phyloP scores from a whole-genome alignment of 495 filamentous ascomycete species.

The Penicillium desertorum region DNA sequence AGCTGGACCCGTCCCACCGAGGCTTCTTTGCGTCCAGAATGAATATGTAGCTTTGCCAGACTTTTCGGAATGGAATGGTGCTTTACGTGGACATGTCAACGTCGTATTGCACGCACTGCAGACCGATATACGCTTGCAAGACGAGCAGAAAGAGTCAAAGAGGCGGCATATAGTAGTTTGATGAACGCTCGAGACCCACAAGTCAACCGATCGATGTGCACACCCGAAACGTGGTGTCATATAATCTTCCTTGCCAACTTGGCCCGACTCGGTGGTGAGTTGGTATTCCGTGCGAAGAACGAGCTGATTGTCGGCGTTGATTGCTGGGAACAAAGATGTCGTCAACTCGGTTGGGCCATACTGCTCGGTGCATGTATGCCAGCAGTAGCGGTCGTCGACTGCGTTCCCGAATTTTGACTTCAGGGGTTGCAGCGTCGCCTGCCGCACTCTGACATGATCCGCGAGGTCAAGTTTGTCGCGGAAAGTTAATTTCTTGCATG shows the following conservation, averaged over 20 bases:
- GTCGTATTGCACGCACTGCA: constrained; percentile 43
- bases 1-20: constrained; percentile 31
- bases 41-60: constrained; percentile 35
- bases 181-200: constrained; percentile 47
- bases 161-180: constrained; percentile 44
- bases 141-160: constrained; percentile 39
- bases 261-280: constrained; percentile 37
- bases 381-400: constrained; percentile 39
- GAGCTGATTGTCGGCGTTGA: constrained; percentile 37
- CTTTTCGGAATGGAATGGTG: constrained; percentile 30
- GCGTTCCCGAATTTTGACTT: constrained; percentile 33
- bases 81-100: constrained; percentile 41
- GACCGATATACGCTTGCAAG: constrained; percentile 42
- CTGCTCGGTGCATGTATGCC: constrained; percentile 47
- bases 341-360: constrained; percentile 43
- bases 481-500: constrained; percentile 50
- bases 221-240: constrained; percentile 50
- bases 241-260: constrained; percentile 44
- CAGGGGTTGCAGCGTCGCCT: constrained; percentile 31
- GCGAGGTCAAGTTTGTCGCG: constrained; percentile 43
- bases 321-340: constrained; percentile 41
- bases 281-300: constrained; percentile 45
- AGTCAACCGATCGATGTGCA: constrained; percentile 47
- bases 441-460: constrained; percentile 36
- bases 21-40: constrained; percentile 43